Evolutionary conservation across 140 eudicot species (phyloP), one percentile per base, ranked within the genome.

Genomic region (Cichorium intybus): DNA sequence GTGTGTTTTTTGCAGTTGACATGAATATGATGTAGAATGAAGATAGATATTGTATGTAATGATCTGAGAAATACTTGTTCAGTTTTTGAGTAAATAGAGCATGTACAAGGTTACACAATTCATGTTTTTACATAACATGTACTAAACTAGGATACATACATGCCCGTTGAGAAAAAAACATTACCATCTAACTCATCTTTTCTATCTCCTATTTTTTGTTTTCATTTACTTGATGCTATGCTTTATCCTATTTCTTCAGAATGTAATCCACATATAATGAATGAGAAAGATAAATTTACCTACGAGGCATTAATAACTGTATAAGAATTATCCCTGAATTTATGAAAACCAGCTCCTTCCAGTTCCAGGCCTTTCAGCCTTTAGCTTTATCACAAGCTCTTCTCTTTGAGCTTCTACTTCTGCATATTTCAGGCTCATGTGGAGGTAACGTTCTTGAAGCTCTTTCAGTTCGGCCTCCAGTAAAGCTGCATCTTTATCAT

Each of bases 341-440:
- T 60, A 81, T 4, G 78, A 77, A 74, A 81, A 81, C 87, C 87
- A 81, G 24, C 68, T 70, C 64, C 72, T 76, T 70, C 79, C 61
- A 18, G 53, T 69, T 50, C 51, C 74, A 26, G 69, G 74, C 67
- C 15, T 77, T 11, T 41, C 48, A 37, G 93, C 62, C 83, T 84
- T 87, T 24, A 87, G 82, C 70, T 79, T 77, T 76, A 78, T 61
- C 26, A 84, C 87, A 64, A 87, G 96, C 37, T 84, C 77, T 72
- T 81, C 93, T 16, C 96, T 79, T 64, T 84, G 76, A 71, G 79
- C 87, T 68, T 87, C 93, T 35, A 84, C 96, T 69, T 87, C 89
- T 23, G 96, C 96, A 18, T 82, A 87, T 66, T 77, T 84, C 41
- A 87, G 87, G 71, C 96, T 87, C 85, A 84, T 84, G 64, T 87